Base-by-base conservation (phyloP, 495 filamentous ascomycete species). In the Trichoderma reesei region DNA sequence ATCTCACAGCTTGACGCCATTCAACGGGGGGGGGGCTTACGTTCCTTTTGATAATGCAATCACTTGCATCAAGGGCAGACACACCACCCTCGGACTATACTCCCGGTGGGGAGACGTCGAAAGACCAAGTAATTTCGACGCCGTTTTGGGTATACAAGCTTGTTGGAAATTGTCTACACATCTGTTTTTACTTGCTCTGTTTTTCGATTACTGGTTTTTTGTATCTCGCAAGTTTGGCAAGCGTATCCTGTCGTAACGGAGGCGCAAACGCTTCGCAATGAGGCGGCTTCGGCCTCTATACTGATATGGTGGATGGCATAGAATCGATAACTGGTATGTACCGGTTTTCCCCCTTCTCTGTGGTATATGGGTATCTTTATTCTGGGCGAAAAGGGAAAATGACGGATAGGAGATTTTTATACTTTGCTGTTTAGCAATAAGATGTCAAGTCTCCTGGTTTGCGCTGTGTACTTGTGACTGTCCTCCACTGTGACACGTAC, bases 301-400 rank as follows among this genome's bases (percentile, higher is more conserved):
- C 67, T 68, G 60, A 70, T 67, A 38, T 16, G 60, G 62, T 65
- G 5, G 38, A 34, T 61, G 18, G 36, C 36, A 61, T 61, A 61
- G 59, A 26, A 61, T 41, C 51, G 11, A 56, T 13, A 56, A 31
- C 26, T 56, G 26, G 51, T 56, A 33, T 48, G 11, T n/a, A 33
- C 6, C 34, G 42, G 42, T 54, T 54, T 54, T 44, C 16, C 20
- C 18, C 26, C 51, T 14, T 56, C 51, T 56, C 14, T 56, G 26
- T 11, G 51, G 31, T 56, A 56, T 56, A 56, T 56, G 51, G 51
- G 51, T 2, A 9, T 14, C 20, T 48, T 48, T 48, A 8, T 26
- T 56, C n/a, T 20, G 51, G 16, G 36, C 36, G 36, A 42, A 39
- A 61, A 42, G 60, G 60, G 36, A 41, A 36, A 61, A 61, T 42